These are phyloP conservation scores for Paragyromitra xinjiangensis DNA, from an alignment of 495 filamentous ascomycete genomes.

Conservation along the genomic window DNA sequence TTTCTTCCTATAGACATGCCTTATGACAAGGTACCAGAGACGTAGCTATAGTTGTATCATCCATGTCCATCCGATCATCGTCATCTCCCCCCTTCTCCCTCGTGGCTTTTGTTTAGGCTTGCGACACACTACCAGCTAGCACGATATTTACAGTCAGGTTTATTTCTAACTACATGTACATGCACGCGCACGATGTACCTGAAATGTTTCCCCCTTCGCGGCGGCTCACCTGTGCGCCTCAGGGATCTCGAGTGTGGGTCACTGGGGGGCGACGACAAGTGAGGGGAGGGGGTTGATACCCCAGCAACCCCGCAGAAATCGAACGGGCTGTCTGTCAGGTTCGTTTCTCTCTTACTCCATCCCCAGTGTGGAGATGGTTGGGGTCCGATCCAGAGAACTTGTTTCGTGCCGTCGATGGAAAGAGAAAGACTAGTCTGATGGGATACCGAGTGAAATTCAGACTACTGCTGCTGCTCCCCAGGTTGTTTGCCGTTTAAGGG, in stretches of 20 bases:
- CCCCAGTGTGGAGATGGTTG: conserved; percentile 8
- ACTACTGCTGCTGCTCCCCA: conserved; percentile 1
- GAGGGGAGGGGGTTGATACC: conserved; percentile 23
- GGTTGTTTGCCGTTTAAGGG: conserved; percentile 3
- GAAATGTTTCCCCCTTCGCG: conserved; percentile 27
- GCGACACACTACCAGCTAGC: conserved; percentile 4
- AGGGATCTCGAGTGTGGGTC: conserved; percentile 26
- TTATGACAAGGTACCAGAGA: conserved; percentile 13
- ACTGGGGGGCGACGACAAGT: conserved; percentile 11
- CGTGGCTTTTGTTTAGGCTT: conserved; percentile 5
- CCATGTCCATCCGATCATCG: conserved; percentile 5
- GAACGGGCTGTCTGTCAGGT: conserved; percentile 14
- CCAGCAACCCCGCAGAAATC: conserved; percentile 47
- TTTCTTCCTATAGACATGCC: neutral
- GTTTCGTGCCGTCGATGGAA: conserved; percentile 6
- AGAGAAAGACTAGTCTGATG: conserved; percentile 3
- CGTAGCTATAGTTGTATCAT: conserved; percentile 26
- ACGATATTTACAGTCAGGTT: conserved; percentile 15
- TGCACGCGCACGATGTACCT: conserved; percentile 22
- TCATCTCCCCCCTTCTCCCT: neutral
- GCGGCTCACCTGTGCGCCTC: conserved; percentile 14
- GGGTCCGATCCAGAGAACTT: conserved; percentile 33
- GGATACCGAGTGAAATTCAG: conserved; percentile 13
- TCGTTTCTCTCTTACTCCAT: conserved; percentile 21
- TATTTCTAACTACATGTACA: conserved; percentile 12